Conservation (phyloP, 2,329 filamentous ascomycete genomes). For the Hymenoscyphus infarciens region DNA sequence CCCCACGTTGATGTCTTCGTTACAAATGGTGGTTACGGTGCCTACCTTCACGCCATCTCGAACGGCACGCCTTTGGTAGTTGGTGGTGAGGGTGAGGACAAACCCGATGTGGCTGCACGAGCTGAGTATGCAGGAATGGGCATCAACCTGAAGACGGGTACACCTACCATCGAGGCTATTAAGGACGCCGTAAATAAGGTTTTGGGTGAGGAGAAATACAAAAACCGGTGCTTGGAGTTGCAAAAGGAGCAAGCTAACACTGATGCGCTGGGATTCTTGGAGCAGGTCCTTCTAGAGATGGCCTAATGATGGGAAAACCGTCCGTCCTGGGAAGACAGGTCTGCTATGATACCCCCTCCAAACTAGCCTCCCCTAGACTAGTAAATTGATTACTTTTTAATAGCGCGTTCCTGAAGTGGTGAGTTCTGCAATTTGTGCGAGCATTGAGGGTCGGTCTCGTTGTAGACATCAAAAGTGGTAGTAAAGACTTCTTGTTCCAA, state of each 20-base stretch:
- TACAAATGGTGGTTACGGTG: constrained; percentile 38
- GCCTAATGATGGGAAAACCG: too few species aligned
- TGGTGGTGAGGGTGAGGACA: constrained; percentile 35
- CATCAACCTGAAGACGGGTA: constrained; percentile 7
- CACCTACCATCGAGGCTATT: constrained; percentile 16
- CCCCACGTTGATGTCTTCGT: constrained; percentile 35
- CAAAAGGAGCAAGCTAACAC: background rate
- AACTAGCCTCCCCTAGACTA: too few species aligned
- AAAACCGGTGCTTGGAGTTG: constrained; percentile 18
- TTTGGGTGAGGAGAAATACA: constrained; percentile 22
- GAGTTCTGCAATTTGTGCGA: too few species aligned
- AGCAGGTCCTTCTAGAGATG: too few species aligned
- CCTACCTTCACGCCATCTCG: constrained; percentile 34
- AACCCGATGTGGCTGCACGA: constrained; percentile 32
- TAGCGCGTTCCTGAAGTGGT: too few species aligned
- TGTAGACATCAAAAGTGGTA: too few species aligned
- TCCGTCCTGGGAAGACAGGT: too few species aligned
- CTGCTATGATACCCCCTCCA: too few species aligned
- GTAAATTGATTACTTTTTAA: too few species aligned
- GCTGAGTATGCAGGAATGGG: constrained; percentile 28
- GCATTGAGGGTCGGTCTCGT: too few species aligned
- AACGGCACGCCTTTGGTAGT: constrained; percentile 37
- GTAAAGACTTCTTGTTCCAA: too few species aligned
- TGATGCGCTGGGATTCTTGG: background rate
- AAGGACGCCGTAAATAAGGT: constrained; percentile 19